Percentiles rank a stretch among this genome's conserved stretches.
phyloP scores from a whole-genome alignment of 2,329 filamentous ascomycete species.

The Dryadomyces quercus-mongolicae region DNA sequence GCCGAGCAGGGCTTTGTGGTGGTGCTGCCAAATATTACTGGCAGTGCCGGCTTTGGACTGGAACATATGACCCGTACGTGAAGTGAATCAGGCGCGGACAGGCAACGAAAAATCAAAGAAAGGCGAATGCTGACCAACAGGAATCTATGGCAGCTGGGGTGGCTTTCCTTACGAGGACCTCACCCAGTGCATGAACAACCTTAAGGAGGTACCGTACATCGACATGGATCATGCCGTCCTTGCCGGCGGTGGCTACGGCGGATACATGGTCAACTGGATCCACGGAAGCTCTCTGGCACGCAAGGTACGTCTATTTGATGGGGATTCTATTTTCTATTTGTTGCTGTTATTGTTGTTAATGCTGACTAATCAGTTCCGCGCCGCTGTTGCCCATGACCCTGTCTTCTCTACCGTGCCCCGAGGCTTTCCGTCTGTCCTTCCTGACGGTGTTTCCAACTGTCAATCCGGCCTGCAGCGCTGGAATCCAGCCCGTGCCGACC shows the following conservation, averaged over 20 bases:
- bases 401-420: conserved; percentile 22
- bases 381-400: conserved; percentile 41
- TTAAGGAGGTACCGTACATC: conserved; percentile 38
- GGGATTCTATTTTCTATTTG: too few relatives aligned
- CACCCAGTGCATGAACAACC: conserved; percentile 37
- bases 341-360: too few relatives aligned
- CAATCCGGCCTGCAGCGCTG: conserved; percentile 5
- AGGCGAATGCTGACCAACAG: neutral
- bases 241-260: conserved; percentile 42
- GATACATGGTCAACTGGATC: conserved; percentile 49
- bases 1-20: conserved; percentile 50
- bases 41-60: conserved; percentile 42
- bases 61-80: conserved; percentile 17
- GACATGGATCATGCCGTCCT: conserved; percentile 40
- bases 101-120: neutral
- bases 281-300: conserved; percentile 39
- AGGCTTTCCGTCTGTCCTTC: conserved; percentile 8
- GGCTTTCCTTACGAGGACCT: conserved; percentile 43
- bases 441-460: conserved; percentile 4
- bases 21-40: conserved; percentile 46
- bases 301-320: conserved; percentile 23
- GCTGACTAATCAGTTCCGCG: conserved; percentile 30
- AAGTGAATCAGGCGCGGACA: too few relatives aligned
- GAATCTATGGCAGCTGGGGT: conserved; percentile 40
- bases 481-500: conserved; percentile 21